Base-by-base conservation (phyloP, 2,329 filamentous ascomycete genomes). In the Stachybotrys chartarum region DNA sequence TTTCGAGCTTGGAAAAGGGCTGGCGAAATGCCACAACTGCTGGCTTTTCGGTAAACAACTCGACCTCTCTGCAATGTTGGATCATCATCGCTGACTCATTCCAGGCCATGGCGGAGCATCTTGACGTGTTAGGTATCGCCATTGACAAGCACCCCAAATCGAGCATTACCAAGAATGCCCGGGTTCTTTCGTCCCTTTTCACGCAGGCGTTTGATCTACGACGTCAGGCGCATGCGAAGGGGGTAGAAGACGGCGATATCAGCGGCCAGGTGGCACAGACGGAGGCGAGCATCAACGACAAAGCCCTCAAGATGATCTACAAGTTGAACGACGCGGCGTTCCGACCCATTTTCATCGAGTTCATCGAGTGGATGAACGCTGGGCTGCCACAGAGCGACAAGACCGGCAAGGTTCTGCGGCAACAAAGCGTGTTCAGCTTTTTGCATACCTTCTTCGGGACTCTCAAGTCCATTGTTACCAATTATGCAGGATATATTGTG, bases 291-390 rank as follows among this genome's bases (percentile, higher is more conserved):
- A 66, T 90, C 61, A 87, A 90, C 66, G 82, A 87, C 10, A 84
- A 88, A 12, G 83, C 86, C 0, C 82, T 99, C 57, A 89, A 91
- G 71, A 94, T 97, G 85, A 88, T 96, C 54, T 91, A 96, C 77
- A 97, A 97, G 77, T 82, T 99, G 58, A 97, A 97, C 72, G 94
- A 99, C 68, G 86, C 88, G 1, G 85, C 88, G 0, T 99, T 99
- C 83, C 82, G 92, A 12, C 95, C 94, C 1, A 85, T 99, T 59
- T 99, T 97, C 75, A 81, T 85, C 16, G 84, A 87, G 60, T 76
- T 97, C n/a, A 79, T 95, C 50, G 90, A 96, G 56, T 97, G 92
- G 88, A 82, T 88, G 1, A 78, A 77, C 17, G 74, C 77, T 2
- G 79, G 78, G 0, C 71, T 88, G 49, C 73, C 85, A 17, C 85